Conservation (phyloP, 192 early-diverging fungal genomes). For the Geranomyces michiganensis region DNA sequence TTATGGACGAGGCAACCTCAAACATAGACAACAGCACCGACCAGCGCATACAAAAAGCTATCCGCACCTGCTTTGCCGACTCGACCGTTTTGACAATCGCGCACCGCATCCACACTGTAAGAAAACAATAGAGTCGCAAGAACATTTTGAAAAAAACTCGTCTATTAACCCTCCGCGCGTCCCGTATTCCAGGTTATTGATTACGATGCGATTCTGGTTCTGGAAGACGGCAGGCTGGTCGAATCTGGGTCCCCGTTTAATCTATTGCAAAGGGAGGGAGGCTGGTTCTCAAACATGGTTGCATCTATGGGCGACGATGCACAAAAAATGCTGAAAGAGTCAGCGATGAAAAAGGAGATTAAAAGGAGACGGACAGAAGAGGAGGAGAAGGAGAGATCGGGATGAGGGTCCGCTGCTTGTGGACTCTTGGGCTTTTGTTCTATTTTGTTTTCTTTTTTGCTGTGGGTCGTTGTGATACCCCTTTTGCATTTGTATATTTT, state of each 20-base stretch:
- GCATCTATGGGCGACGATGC: constrained; percentile 50
- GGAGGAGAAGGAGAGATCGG: too few relatives aligned
- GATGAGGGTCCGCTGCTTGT: too few relatives aligned
- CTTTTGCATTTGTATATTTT: too few relatives aligned
- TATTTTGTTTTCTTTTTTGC: too few relatives aligned
- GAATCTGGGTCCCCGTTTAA: constrained; percentile 57
- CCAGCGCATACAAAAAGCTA: constrained; percentile 46
- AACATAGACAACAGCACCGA: constrained; percentile 52
- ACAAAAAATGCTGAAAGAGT: constrained; percentile 26
- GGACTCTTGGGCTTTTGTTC: too few relatives aligned
- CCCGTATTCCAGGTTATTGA: too few relatives aligned
- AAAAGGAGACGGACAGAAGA: neutral
- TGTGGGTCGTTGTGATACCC: too few relatives aligned
- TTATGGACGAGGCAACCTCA: constrained; percentile 55
- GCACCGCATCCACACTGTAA: constrained; percentile 50
- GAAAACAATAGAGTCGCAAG: too few relatives aligned
- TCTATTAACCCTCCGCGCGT: too few relatives aligned
- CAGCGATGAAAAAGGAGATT: constrained; percentile 39
- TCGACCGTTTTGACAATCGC: constrained; percentile 58
- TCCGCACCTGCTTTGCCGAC: constrained; percentile 42
- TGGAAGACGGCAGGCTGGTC: constrained; percentile 46
- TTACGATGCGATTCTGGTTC: constrained; percentile 48
- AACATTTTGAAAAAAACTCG: too few relatives aligned
- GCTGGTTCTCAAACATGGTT: constrained; percentile 53
- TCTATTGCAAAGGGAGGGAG: constrained; percentile 42